Percentiles rank a stretch among this genome's conserved stretches.
Conservation (phyloP, 2,329 filamentous ascomycete species). For the Rachicladosporium sp. region DNA sequence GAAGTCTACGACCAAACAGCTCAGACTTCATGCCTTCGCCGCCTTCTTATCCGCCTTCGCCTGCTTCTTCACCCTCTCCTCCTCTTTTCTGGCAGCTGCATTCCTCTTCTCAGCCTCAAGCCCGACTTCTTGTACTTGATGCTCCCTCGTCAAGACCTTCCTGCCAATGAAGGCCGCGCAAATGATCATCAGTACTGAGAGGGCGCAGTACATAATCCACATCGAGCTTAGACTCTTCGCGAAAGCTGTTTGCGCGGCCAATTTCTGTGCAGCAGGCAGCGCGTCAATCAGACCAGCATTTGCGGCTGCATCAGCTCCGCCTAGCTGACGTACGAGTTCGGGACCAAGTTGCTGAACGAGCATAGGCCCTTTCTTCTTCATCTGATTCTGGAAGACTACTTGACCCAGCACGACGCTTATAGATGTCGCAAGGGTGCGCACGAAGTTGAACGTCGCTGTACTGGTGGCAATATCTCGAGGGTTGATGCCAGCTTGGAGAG, state of each 20-base stretch:
- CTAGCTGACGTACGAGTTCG: background rate
- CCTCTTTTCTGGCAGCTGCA: too few species aligned
- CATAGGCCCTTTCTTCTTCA: conserved; percentile 19
- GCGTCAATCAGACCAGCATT: background rate
- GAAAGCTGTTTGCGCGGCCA: background rate
- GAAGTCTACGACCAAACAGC: too few species aligned
- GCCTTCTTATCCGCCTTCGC: too few species aligned
- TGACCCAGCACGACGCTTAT: conserved; percentile 58
- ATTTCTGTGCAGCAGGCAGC: background rate
- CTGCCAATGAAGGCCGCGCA: background rate
- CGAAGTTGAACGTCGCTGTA: conserved; percentile 52
- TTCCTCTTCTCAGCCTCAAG: too few species aligned
- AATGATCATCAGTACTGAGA: background rate
- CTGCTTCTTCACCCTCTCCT: too few species aligned
- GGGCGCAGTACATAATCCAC: background rate
- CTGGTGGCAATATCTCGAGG: conserved; percentile 51
- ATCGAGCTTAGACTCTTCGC: background rate
- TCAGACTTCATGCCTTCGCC: too few species aligned
- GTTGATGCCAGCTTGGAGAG: conserved; percentile 49
- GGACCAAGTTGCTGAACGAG: background rate
- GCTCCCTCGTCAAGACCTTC: background rate
- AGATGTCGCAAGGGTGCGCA: conserved; percentile 53
- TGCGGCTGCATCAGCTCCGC: background rate
- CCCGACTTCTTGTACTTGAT: background rate
- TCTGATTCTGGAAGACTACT: conserved; percentile 62